Evolutionary conservation across 108 stramenopile species (phyloP), one percentile per base, ranked within the genome.

Genomic region (Nannochloropsis gaditana): DNA sequence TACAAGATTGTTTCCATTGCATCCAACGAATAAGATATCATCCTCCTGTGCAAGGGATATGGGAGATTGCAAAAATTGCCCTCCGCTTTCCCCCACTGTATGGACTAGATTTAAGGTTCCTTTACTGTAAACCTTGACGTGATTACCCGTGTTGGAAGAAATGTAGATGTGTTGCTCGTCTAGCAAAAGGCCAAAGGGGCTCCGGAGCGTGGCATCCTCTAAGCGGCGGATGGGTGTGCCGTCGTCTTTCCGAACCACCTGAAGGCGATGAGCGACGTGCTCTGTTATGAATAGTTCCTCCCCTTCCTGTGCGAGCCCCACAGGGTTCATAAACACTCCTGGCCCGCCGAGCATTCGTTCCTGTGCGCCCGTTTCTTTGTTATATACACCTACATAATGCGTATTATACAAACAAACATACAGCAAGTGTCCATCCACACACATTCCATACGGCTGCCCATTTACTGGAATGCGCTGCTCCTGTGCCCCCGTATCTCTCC

Each of bases 41-140:
- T 73, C 59, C 59, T 73, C 59, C 59, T 73, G 59, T 73, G 59
- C 3, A n/a, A 73, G 59, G n/a, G 19, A n/a, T 73, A 73, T 73
- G 59, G 59, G 59, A n/a, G 59, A 73, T n/a, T 73, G 59, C 59
- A 73, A 73, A 73, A 73, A 73, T n/a, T 73, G 59, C 8, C 59
- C 59, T 8, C 59, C 59, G 6, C 59, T n/a, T n/a, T 73, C 59
- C 59, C 59, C 59, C 19, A 73, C 59, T 15, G 59, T 73, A 15
- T 73, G 59, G 19, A 73, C 59, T n/a, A 73, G n/a, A 4, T 73
- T 15, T n/a, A 73, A 73, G 19, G 59, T 73, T n/a, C n/a, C 59
- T 73, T 73, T 73, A n/a, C 6, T 73, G 59, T 73, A 73, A 73
- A 73, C 59, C 59, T 73, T 73, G 19, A 73, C 59, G 59, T 73